Percentiles rank a stretch among this genome's conserved stretches.
Evolutionary conservation across 257 asterid genomes (phyloP).

Genomic region (Lycium barbarum): DNA sequence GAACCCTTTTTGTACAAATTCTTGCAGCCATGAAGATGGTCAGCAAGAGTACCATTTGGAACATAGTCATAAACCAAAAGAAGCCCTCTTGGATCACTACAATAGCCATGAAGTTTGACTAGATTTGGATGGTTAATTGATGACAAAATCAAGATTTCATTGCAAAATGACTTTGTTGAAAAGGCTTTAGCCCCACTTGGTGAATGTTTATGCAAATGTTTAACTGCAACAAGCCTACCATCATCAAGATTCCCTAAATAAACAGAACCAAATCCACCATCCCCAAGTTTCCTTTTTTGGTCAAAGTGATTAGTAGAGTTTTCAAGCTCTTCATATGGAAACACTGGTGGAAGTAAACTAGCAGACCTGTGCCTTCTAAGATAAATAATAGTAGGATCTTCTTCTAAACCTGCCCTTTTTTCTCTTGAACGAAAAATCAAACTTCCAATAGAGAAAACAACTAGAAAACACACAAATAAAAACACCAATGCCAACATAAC

Average conservation of each 20-base stretch:
- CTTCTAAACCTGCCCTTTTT: constrained; percentile 49
- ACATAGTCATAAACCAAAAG: constrained; percentile 85
- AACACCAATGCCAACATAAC: constrained; percentile 54
- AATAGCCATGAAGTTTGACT: constrained; percentile 90
- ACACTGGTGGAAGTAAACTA: constrained; percentile 86
- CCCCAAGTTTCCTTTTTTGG: constrained; percentile 81
- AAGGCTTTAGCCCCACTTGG: constrained; percentile 55
- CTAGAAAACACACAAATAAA: constrained; percentile 56
- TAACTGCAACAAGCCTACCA: constrained; percentile 77
- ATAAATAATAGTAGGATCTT: constrained; percentile 78
- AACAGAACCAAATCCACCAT: constrained; percentile 96
- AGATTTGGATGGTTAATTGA: constrained; percentile 80
- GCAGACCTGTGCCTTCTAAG: constrained; percentile 86
- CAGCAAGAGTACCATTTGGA: constrained; percentile 86
- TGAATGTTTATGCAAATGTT: constrained; percentile 76
- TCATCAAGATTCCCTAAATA: constrained; percentile 80
- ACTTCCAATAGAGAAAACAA: constrained; percentile 53
- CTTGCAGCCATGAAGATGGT: constrained; percentile 81
- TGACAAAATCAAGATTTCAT: constrained; percentile 85
- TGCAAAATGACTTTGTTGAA: constrained; percentile 83
- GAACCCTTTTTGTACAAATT: constrained; percentile 46
- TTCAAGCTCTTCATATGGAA: constrained; percentile 85
- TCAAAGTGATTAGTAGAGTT: constrained; percentile 81
- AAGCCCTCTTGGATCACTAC: constrained; percentile 95
- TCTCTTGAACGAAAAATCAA: constrained; percentile 51